phyloP scores from a whole-genome alignment of 1,284 basidiomycete species.

The Sutorius eximius region DNA sequence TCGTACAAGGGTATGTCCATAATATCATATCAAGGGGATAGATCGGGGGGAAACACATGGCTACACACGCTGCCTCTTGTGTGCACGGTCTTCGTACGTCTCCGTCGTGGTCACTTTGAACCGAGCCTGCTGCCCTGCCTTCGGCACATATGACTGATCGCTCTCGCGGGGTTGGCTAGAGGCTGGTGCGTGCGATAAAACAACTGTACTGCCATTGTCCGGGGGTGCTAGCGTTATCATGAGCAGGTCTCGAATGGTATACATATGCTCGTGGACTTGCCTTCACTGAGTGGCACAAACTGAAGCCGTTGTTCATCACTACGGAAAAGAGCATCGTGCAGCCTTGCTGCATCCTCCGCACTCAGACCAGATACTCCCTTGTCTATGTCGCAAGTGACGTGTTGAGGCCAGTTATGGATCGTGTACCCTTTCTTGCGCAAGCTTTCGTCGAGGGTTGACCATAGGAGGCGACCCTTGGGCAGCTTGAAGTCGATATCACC shows the following conservation, averaged over 20 bases:
- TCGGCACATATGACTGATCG: not conserved
- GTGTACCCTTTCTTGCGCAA: conserved; percentile 4
- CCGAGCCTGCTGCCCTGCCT: too few relatives aligned
- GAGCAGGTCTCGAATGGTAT: not conserved
- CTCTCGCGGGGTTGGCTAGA: too few relatives aligned
- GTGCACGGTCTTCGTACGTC: not conserved
- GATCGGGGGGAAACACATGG: not conserved
- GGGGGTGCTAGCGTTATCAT: too few relatives aligned
- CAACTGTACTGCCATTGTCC: too few relatives aligned
- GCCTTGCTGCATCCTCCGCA: conserved; percentile 7
- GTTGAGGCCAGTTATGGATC: conserved; percentile 15
- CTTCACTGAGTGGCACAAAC: not conserved
- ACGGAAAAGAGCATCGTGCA: conserved; percentile 9
- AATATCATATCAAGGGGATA: too few relatives aligned
- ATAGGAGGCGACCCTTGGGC: conserved; percentile 6
- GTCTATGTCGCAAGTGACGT: conserved; percentile 3
- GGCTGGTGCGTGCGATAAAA: too few relatives aligned
- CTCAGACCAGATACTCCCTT: conserved; percentile 7
- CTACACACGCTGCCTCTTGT: too few relatives aligned
- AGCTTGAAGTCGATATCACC: conserved; percentile 7
- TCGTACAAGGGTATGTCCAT: too few relatives aligned
- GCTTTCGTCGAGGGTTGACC: conserved; percentile 9
- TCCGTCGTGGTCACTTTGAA: not conserved
- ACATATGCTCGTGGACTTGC: not conserved
- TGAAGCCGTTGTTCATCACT: not conserved